Percentiles rank a stretch among this genome's conserved stretches.
phyloP scores from a whole-genome alignment of 129 eudicot species.

The Chrysanthemum makinoi region DNA sequence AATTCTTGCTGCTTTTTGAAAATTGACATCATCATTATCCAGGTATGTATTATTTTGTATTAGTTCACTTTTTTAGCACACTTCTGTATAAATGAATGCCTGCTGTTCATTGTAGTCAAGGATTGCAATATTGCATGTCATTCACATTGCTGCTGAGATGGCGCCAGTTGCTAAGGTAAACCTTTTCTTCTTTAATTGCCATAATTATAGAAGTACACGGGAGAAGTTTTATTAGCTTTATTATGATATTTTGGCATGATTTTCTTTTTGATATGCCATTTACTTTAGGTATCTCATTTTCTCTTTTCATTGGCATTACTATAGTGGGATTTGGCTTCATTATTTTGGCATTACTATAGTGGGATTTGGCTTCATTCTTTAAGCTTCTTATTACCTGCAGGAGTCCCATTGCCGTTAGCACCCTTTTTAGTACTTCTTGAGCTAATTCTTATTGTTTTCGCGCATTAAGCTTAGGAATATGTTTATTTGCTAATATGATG shows the following conservation, averaged over 20 bases:
- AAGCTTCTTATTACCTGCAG: too few relatives aligned
- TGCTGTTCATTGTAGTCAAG: slow-evolving; percentile 56
- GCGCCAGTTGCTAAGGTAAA: slow-evolving; percentile 99
- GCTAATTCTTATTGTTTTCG: too few relatives aligned
- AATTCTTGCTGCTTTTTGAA: slow-evolving; percentile 54
- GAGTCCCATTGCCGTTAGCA: too few relatives aligned
- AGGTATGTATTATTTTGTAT: slow-evolving; percentile 40
- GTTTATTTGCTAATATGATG: too few relatives aligned
- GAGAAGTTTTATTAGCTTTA: background rate
- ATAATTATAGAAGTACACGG: background rate
- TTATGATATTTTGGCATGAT: background rate
- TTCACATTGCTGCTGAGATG: slow-evolving; percentile 99
- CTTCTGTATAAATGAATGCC: slow-evolving; percentile 15
- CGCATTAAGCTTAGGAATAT: too few relatives aligned
- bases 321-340: too few relatives aligned
- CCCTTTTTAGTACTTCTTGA: too few relatives aligned
- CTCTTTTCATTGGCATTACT: too few relatives aligned
- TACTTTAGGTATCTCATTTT: too few relatives aligned
- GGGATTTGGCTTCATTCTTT: too few relatives aligned
- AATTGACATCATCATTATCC: slow-evolving; percentile 50
- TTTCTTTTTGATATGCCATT: background rate
- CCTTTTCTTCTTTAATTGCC: background rate
- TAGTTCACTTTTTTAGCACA: slow-evolving; percentile 10
- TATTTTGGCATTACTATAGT: too few relatives aligned
- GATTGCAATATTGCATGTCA: slow-evolving; percentile 51